Conservation (phyloP, 208 protist genomes). For the Leishmania arabica region DNA sequence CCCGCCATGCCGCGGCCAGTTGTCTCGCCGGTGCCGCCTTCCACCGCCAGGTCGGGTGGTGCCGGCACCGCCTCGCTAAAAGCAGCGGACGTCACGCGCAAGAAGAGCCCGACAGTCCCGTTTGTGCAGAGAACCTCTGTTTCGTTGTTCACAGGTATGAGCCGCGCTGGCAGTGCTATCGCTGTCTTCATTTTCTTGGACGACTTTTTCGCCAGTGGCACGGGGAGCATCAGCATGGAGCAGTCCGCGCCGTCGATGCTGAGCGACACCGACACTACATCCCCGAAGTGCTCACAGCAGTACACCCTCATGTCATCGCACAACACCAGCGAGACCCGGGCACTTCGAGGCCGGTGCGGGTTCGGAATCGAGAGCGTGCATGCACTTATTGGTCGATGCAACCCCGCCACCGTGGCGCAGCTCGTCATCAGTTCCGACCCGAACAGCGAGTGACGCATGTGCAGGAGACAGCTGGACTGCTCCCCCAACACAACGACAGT, state of each 20-base stretch:
- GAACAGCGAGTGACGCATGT: slow-evolving; percentile 9
- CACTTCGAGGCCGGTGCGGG: slow-evolving; percentile 10
- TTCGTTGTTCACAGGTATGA: slow-evolving; percentile 11
- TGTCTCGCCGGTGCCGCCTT: neutral
- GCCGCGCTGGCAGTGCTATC: neutral
- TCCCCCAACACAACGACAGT: slow-evolving; percentile 12
- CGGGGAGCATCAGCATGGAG: slow-evolving; percentile 5
- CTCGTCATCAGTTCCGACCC: slow-evolving; percentile 6
- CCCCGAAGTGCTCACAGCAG: slow-evolving; percentile 30
- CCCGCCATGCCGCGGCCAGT: neutral
- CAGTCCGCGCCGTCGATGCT: slow-evolving; percentile 6
- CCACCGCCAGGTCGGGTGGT: neutral
- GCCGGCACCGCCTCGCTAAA: slow-evolving; percentile 4
- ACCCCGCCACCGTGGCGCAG: neutral
- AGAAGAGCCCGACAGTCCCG: slow-evolving; percentile 21
- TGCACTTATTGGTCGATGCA: slow-evolving; percentile 15
- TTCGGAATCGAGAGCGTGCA: slow-evolving; percentile 7
- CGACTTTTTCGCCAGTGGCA: neutral
- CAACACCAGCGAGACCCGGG: slow-evolving; percentile 21
- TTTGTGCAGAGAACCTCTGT: slow-evolving; percentile 26
- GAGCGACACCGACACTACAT: slow-evolving; percentile 2
- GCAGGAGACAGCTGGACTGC: slow-evolving; percentile 13
- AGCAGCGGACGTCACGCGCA: slow-evolving; percentile 14
- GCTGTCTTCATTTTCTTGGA: neutral
- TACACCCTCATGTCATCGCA: slow-evolving; percentile 26